Percentiles rank a stretch among this genome's conserved stretches.
Evolutionary conservation across 2,329 filamentous ascomycete species (phyloP).

Genomic region (Fusarium sulawesiense): DNA sequence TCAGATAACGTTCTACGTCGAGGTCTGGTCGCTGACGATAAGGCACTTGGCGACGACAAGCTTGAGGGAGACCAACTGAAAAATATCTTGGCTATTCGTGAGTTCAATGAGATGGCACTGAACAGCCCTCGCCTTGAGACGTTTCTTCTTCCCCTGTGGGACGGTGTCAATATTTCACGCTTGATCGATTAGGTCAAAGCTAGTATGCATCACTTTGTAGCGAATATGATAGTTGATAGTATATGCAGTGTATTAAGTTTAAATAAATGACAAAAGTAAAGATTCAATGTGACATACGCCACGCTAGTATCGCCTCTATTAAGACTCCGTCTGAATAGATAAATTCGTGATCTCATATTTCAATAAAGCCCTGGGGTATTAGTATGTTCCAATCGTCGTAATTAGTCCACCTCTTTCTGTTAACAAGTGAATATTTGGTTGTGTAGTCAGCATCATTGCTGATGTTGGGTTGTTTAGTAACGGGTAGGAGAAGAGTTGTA

Average conservation of each 20-base stretch:
- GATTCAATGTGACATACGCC: not conserved
- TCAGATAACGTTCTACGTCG: conserved; percentile 65
- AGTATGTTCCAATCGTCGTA: conserved; percentile 20
- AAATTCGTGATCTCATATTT: conserved; percentile 33
- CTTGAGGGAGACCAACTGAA: conserved; percentile 32
- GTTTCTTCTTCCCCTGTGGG: conserved; percentile 57
- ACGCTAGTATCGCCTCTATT: conserved; percentile 21
- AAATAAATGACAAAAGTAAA: conserved; percentile 11
- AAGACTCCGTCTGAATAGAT: conserved; percentile 7
- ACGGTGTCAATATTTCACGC: conserved; percentile 55
- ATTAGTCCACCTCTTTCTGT: conserved; percentile 17
- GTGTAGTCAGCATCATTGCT: not conserved
- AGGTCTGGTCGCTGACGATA: conserved; percentile 59
- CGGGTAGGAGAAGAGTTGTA: conserved; percentile 39
- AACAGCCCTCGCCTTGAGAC: conserved; percentile 53
- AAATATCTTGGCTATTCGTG: conserved; percentile 48
- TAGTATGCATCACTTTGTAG: not conserved
- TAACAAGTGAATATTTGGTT: not conserved
- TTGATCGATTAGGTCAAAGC: conserved; percentile 50
- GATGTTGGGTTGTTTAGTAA: conserved; percentile 16
- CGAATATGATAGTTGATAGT: not conserved
- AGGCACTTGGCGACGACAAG: conserved; percentile 26
- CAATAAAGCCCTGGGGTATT: conserved; percentile 9
- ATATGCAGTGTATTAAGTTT: conserved; percentile 9
- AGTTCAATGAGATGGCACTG: conserved; percentile 52